phyloP scores from a whole-genome alignment of 2,329 filamentous ascomycete genomes.

The Penicillium sp. region DNA sequence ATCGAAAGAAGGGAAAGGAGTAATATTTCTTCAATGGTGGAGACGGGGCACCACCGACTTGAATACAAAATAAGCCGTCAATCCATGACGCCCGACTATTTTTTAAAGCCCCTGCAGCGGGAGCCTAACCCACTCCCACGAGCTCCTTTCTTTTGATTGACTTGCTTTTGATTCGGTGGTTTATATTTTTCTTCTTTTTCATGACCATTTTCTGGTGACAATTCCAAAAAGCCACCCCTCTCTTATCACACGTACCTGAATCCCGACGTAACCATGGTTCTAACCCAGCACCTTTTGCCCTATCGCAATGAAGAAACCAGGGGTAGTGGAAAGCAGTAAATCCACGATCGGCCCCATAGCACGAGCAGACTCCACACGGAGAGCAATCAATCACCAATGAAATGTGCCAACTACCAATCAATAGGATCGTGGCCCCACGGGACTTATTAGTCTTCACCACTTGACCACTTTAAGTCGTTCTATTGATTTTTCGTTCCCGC shows the following conservation, averaged over 20 bases:
- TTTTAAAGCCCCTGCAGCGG: slow-evolving; percentile 5
- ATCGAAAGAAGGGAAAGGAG: neutral
- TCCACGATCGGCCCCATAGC: slow-evolving; percentile 10
- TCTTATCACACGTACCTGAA: slow-evolving; percentile 2
- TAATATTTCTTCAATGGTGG: slow-evolving; percentile 7
- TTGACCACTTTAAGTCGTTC: slow-evolving; percentile 4
- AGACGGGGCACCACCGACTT: slow-evolving; percentile 10
- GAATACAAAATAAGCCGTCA: neutral
- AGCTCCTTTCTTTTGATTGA: neutral
- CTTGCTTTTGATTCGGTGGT: neutral
- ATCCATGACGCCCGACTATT: neutral
- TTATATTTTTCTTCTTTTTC: too few species aligned
- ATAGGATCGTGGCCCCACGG: slow-evolving; percentile 3
- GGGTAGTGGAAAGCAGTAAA: neutral
- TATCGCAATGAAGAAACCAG: slow-evolving; percentile 17
- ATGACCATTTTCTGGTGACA: neutral
- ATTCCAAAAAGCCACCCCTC: neutral
- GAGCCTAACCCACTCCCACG: neutral
- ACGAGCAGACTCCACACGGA: neutral
- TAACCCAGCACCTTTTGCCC: neutral
- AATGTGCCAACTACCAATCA: neutral
- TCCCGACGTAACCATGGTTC: slow-evolving; percentile 5
- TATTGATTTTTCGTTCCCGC: slow-evolving; percentile 15
- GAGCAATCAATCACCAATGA: neutral
- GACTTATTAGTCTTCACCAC: slow-evolving; percentile 14